These are phyloP conservation scores for Hypoxylon sp. DNA, from an alignment of 2,329 filamentous ascomycete genomes.

Conservation along the genomic window DNA sequence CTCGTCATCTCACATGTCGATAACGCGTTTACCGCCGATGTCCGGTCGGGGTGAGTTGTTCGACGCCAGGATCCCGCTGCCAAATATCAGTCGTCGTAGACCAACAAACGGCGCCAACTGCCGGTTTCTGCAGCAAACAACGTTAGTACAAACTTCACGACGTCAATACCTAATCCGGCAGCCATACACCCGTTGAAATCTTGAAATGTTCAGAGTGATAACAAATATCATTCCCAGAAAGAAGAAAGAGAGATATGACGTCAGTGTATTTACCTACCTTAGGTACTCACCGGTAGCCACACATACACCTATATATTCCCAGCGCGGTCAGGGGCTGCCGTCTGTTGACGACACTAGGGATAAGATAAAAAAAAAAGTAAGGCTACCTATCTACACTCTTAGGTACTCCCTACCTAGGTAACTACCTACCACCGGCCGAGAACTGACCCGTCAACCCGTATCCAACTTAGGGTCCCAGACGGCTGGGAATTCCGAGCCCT, in stretches of 20 bases:
- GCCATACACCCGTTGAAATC: background rate
- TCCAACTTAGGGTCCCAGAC: slow-evolving; percentile 11
- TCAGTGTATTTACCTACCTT: background rate
- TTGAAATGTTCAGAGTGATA: background rate
- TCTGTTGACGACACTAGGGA: slow-evolving; percentile 1
- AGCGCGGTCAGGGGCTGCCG: background rate
- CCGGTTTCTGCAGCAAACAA: slow-evolving; percentile 13
- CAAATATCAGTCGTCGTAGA: background rate
- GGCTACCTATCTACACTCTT: slow-evolving; percentile 7
- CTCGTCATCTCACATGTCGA: slow-evolving; percentile 1
- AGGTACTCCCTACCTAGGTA: no score
- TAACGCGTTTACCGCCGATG: background rate
- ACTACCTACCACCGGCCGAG: slow-evolving; percentile 1
- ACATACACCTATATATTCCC: background rate
- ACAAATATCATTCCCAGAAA: background rate
- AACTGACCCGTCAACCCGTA: slow-evolving; percentile 7
- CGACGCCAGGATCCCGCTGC: slow-evolving; percentile 7
- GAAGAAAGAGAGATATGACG: background rate
- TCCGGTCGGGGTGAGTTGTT: background rate
- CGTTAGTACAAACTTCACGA: no score
- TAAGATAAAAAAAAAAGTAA: background rate
- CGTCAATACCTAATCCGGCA: slow-evolving; percentile 3
- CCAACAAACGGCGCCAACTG: slow-evolving; percentile 10
- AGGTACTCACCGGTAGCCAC: no score
- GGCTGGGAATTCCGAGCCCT: slow-evolving; percentile 12